Evolutionary conservation across 2,329 filamentous ascomycete species (phyloP), one percentile per base, ranked within the genome.

Genomic region (Pestalotiopsis sp.): DNA sequence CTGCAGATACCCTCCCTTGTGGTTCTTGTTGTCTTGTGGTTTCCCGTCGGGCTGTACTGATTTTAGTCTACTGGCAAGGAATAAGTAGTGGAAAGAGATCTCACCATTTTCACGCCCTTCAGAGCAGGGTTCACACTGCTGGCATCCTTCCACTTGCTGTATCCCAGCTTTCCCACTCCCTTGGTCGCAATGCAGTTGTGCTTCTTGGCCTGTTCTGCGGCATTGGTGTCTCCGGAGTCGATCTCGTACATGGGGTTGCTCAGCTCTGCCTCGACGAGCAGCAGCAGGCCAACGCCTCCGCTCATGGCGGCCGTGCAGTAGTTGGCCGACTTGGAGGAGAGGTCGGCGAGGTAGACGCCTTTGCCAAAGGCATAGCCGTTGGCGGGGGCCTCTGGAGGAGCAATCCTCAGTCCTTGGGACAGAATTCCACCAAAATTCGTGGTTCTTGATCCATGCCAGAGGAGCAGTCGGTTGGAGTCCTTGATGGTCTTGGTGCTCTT

Each of bases 391-490:
- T 70, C 90, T 0, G 91, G 91, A 0, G 94, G 94, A 7, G 94
- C 94, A 73, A 96, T 96, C 20, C 93, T 91, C 4, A 97, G 86
- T 71, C 94, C 94, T 79, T 96, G 92, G 68, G 89, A 91, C 59
- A 97, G 87, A 69, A 97, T 97, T 75, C 93, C 94, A 76, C 91
- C 93, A 73, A 90, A 96, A 78, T 97, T 96, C 64, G 92, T 95
- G 31, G 86, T 86, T 56, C 93, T 89, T 14, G 91, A 94, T 12
- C 94, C 94, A 77, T 97, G 94, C 94, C 94, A 97, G 2, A 97
- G 86, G 1, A 97, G 87, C 14, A 92, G 89, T 14, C 91, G 89
- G 76, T 95, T 88, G 64, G 71, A 72, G 38, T 72, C 71, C 68
- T 85, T 81, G 11, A 84, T 76, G 66, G 85, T 75, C 7, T 83